phyloP scores from a whole-genome alignment of 768 basidiomycete species.

The Boletus reticulatus region DNA sequence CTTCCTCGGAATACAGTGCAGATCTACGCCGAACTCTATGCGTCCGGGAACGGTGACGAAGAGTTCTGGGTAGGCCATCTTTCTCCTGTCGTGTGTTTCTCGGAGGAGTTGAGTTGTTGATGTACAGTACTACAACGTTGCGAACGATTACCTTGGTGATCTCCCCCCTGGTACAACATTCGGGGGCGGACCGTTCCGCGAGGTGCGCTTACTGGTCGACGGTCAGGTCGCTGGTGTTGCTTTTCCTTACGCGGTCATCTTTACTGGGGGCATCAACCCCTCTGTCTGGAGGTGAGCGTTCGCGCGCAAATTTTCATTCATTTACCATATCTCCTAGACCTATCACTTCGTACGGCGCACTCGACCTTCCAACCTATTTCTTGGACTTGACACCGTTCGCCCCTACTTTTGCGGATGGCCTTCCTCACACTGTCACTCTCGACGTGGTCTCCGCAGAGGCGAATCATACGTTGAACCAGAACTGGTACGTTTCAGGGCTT shows the following conservation, averaged over 20 bases:
- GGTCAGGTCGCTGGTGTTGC: constrained; percentile 52
- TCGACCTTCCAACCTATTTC: constrained; percentile 77
- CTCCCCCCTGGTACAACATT: constrained; percentile 50
- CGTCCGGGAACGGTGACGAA: constrained; percentile 62
- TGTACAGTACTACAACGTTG: constrained; percentile 62
- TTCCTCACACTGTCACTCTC: constrained; percentile 68
- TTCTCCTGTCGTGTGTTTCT: neutral
- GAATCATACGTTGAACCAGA: constrained; percentile 63
- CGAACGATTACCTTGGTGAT: constrained; percentile 54
- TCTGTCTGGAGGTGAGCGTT: constrained; percentile 58
- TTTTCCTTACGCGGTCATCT: constrained; percentile 61
- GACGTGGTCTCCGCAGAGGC: constrained; percentile 71
- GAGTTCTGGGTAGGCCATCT: constrained; percentile 69
- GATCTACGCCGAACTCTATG: constrained; percentile 68
- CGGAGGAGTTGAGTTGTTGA: neutral
- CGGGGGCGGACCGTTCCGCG: constrained; percentile 56
- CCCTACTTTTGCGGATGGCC: constrained; percentile 62
- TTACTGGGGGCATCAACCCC: constrained; percentile 74
- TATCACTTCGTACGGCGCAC: constrained; percentile 72
- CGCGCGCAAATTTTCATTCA: neutral
- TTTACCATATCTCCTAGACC: constrained; percentile 40
- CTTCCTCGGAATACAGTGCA: constrained; percentile 67
- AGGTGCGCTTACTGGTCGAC: constrained; percentile 60
- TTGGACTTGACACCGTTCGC: constrained; percentile 78
- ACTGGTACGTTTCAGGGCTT: constrained; percentile 75